Evolutionary conservation across 768 basidiomycete species (phyloP), one percentile per base, ranked within the genome.

Genomic region (Pleurotus citrinopileatus): DNA sequence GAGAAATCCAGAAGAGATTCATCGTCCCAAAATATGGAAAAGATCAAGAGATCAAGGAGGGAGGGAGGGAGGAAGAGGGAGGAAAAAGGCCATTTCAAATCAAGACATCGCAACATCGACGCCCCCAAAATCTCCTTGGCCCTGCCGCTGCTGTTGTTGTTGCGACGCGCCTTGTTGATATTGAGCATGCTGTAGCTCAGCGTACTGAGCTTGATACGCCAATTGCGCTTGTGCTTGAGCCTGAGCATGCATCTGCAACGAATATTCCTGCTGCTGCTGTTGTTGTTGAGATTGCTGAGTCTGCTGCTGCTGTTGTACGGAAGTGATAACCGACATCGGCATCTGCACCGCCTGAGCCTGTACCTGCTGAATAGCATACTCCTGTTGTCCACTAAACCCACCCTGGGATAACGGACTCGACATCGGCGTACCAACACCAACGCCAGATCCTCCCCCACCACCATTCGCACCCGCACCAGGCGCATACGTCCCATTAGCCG

Each of bases 301-400:
- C 37, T 56, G 54, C 20, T 57, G 57, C 22, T 54, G 44, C 36
- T 47, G 53, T 6, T 37, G 51, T 13, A 53, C 52, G n/a, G 59
- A 51, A n/a, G 54, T 42, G 48, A 42, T 45, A 15, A 59, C 51
- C 23, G 67, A 66, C 56, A 64, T 62, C 3, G 73, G 73, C 8
- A 72, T 75, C 3, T 8, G 69, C 65, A 8, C 73, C 60, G 42
- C 67, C 71, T n/a, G 62, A 61, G 26, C 71, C 70, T 52, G 66
- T 61, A 12, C 71, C 68, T 10, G 42, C 6, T 54, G 53, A 4
- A 54, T 51, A 8, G 48, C 48, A 23, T 51, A 51, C 29, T 51
- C 48, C 13, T 51, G 48, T 22, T 51, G 48, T 20, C 28, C 29
- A 25, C 48, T 51, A 37, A 51, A 51, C 15, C 48, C 48, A 12